Conservation (phyloP, 345 rosid species). For the Sapria himalayana region DNA sequence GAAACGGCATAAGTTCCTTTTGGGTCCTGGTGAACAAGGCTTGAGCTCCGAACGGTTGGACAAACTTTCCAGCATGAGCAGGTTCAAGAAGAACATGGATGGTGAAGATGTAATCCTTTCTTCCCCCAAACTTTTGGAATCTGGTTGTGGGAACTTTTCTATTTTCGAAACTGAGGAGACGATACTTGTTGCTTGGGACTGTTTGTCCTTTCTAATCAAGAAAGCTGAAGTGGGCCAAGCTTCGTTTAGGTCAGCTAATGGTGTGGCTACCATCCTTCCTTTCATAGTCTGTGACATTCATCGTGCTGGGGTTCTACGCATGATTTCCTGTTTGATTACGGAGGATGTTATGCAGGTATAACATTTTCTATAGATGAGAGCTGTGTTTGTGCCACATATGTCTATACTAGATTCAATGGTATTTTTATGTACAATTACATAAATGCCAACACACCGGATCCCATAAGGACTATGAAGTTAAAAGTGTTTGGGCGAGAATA, state of each 20-base stretch:
- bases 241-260: slow-evolving; percentile 75
- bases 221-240: slow-evolving; percentile 85
- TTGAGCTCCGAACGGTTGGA: slow-evolving; percentile 26
- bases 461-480: too few relatives aligned
- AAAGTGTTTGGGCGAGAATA: too few relatives aligned
- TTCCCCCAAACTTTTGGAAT: slow-evolving; percentile 77
- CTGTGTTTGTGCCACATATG: too few relatives aligned
- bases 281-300: slow-evolving; percentile 63
- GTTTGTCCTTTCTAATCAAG: slow-evolving; percentile 75
- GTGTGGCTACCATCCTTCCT: slow-evolving; percentile 66
- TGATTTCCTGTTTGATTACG: slow-evolving; percentile 78
- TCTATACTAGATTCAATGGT: too few relatives aligned
- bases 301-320: slow-evolving; percentile 77
- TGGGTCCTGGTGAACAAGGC: slow-evolving; percentile 40
- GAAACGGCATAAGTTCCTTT: slow-evolving; percentile 81
- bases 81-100: slow-evolving; percentile 74
- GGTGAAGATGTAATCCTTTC: slow-evolving; percentile 68
- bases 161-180: slow-evolving; percentile 76
- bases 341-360: slow-evolving; percentile 79
- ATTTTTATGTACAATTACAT: too few relatives aligned
- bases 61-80: slow-evolving; percentile 45
- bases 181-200: slow-evolving; percentile 82
- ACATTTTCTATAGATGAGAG: too few relatives aligned
- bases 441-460: too few relatives aligned
- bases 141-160: slow-evolving; percentile 58